Percentiles rank a stretch among this genome's conserved stretches.
Conservation (phyloP, 306 rosid genomes). For the Cucurbita pepo region DNA sequence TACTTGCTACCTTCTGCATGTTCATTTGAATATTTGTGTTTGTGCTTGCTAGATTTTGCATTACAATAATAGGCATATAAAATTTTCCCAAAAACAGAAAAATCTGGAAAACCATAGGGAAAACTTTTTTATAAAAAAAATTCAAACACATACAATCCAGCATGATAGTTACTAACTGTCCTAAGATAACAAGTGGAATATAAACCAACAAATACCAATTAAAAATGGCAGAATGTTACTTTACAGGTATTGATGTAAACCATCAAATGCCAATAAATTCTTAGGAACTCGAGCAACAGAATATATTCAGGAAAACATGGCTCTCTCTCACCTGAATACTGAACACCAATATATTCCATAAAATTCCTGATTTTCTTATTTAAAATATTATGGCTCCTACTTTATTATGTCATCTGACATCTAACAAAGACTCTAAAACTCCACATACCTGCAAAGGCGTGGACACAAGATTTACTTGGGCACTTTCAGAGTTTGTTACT, state of each 20-base stretch:
- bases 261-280: not conserved
- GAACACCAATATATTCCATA: not conserved
- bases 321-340: not conserved
- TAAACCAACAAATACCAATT: not conserved
- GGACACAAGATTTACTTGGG: conserved; percentile 11
- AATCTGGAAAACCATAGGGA: not conserved
- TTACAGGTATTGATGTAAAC: not conserved
- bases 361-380: not conserved
- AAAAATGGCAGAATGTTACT: not conserved
- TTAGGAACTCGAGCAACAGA: not conserved
- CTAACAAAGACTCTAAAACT: not conserved
- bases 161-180: no score
- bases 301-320: not conserved
- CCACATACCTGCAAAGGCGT: conserved; percentile 33
- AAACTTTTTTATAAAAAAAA: not conserved
- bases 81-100: not conserved
- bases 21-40: not conserved
- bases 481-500: conserved; percentile 18
- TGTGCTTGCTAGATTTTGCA: not conserved
- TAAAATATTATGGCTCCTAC: not conserved
- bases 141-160: not conserved
- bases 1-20: not conserved
- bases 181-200: not conserved
- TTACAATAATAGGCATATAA: not conserved
- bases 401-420: not conserved